These are phyloP conservation scores for Tulasnella sp. DNA, from an alignment of 768 basidiomycete genomes.

Conservation along the genomic window DNA sequence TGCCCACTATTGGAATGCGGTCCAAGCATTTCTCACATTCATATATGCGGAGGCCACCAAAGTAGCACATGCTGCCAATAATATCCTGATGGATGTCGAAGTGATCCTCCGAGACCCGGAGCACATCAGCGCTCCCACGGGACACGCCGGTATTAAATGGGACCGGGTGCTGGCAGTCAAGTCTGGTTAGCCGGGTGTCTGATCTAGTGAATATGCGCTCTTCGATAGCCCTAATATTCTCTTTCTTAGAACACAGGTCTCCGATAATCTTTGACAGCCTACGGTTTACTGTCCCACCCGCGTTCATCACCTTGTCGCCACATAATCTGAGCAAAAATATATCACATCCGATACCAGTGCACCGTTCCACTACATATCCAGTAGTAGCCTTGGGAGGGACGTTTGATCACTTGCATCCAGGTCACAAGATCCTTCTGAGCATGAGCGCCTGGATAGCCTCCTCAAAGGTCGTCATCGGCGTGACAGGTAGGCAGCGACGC, in stretches of 20 bases:
- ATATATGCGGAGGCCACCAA: conserved; percentile 80
- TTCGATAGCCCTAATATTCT: no score
- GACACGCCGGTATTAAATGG: conserved; percentile 25
- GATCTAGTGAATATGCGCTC: no score
- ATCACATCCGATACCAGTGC: neutral
- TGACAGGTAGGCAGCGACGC: conserved; percentile 46
- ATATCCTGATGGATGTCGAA: conserved; percentile 64
- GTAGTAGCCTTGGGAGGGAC: conserved; percentile 89
- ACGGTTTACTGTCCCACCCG: neutral
- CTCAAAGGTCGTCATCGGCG: conserved; percentile 76
- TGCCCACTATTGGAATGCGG: conserved; percentile 40
- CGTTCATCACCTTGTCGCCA: conserved; percentile 3
- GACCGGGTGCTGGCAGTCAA: conserved; percentile 18
- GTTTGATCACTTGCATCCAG: conserved; percentile 95
- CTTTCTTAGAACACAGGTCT: neutral
- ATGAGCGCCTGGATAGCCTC: conserved; percentile 78
- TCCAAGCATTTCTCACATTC: conserved; percentile 69
- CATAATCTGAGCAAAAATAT: neutral
- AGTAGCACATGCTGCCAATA: conserved; percentile 53
- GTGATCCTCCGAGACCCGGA: conserved; percentile 51
- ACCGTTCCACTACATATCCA: conserved; percentile 30
- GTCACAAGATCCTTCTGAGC: conserved; percentile 92
- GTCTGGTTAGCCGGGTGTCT: conserved; percentile 6
- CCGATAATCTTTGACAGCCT: neutral
- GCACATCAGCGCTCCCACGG: conserved; percentile 2